Percentiles rank a stretch among this genome's conserved stretches.
phyloP scores from a whole-genome alignment of 179 eudicot species.

The Silene noctiflora region DNA sequence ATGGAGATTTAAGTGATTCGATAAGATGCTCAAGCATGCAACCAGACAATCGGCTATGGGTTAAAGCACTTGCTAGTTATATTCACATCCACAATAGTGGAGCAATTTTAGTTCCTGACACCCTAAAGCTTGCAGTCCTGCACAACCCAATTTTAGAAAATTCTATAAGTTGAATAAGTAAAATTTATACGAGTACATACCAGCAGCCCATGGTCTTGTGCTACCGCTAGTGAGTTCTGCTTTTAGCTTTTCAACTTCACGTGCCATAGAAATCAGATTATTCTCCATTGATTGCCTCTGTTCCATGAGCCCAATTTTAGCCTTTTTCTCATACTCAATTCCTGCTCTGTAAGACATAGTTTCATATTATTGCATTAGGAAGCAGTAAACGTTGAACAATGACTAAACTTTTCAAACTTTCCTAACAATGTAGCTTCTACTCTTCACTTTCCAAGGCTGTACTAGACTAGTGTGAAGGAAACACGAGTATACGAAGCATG shows the following conservation, averaged over 20 bases:
- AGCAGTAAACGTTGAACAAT: background rate
- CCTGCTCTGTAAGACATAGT: conserved; percentile 50
- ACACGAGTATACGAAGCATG: background rate
- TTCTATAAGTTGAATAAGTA: background rate
- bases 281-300: conserved; percentile 91
- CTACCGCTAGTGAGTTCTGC: conserved; percentile 62
- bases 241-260: conserved; percentile 91
- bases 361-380: conserved; percentile 6
- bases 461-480: background rate
- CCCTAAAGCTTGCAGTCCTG: background rate
- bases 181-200: conserved; percentile 31
- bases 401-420: background rate
- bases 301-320: conserved; percentile 70
- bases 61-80: background rate
- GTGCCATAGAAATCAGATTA: conserved; percentile 85
- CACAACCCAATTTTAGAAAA: background rate
- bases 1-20: background rate
- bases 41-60: background rate
- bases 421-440: background rate
- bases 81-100: background rate
- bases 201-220: conserved; percentile 69
- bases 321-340: conserved; percentile 90
- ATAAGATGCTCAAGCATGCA: conserved; percentile 3
- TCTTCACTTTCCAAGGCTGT: background rate
- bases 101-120: too few species aligned